Evolutionary conservation across 2,329 filamentous ascomycete species (phyloP).

Genomic region (Aspergillus candidus): DNA sequence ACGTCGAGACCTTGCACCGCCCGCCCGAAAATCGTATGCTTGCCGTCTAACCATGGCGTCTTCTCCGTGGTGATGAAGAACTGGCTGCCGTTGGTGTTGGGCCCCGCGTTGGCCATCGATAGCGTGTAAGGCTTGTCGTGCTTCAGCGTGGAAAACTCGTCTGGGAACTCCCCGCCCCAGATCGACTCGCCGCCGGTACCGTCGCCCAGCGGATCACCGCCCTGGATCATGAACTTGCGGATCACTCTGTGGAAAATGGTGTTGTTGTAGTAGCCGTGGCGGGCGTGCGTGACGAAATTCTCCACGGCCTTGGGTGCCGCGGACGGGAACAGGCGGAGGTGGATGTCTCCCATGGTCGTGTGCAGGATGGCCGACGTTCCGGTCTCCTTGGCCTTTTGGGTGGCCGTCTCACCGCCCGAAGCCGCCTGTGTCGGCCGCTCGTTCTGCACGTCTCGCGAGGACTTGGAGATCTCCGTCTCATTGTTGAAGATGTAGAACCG

Average conservation of each 20-base stretch:
- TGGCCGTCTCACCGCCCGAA: conserved; percentile 38
- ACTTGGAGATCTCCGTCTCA: conserved; percentile 74
- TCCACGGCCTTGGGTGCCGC: conserved; percentile 92
- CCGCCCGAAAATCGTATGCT: conserved; percentile 93
- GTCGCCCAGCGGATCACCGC: conserved; percentile 78
- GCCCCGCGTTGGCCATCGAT: conserved; percentile 96
- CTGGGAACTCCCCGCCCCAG: conserved; percentile 86
- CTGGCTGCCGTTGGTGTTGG: conserved; percentile 90
- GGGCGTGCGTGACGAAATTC: conserved; percentile 91
- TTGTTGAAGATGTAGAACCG: conserved; percentile 99
- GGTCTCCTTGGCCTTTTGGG: conserved; percentile 61
- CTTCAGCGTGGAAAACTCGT: conserved; percentile 84
- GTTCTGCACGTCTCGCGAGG: conserved; percentile 85
- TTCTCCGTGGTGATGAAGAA: conserved; percentile 99
- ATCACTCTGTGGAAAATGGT: conserved; percentile 97
- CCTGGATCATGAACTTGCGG: conserved; percentile 94
- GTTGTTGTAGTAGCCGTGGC: conserved; percentile 91
- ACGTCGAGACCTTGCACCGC: conserved; percentile 89
- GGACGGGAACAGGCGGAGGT: conserved; percentile 85
- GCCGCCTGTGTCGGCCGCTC: conserved; percentile 72
- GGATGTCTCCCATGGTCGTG: conserved; percentile 89
- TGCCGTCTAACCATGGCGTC: conserved; percentile 91
- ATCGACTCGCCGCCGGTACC: conserved; percentile 87
- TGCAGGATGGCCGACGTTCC: conserved; percentile 80
- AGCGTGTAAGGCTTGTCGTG: conserved; percentile 96